Evolutionary conservation across 2,329 filamentous ascomycete genomes (phyloP).

Genomic region (Beauveria sp.): DNA sequence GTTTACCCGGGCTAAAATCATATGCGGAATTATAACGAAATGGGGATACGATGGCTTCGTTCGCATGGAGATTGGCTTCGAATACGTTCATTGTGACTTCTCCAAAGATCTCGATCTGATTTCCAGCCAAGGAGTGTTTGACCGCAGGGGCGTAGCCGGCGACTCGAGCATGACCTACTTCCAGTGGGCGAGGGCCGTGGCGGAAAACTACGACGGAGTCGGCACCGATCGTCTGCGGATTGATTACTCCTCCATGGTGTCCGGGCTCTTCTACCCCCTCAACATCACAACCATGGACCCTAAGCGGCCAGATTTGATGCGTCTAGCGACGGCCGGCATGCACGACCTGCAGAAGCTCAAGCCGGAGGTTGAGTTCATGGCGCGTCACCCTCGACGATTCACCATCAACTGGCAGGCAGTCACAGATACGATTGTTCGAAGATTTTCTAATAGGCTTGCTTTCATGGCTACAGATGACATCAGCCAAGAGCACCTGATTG

Average conservation of each 20-base stretch:
- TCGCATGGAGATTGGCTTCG: constrained; percentile 63
- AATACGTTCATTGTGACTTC: constrained; percentile 63
- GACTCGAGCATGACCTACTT: constrained; percentile 23
- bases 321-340: constrained; percentile 22
- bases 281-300: constrained; percentile 38
- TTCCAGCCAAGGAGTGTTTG: constrained; percentile 21
- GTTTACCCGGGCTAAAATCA: constrained; percentile 38
- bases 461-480: constrained; percentile 26
- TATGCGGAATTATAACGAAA: constrained; percentile 46
- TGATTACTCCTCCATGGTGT: constrained; percentile 44
- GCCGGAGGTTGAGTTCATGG: constrained; percentile 35
- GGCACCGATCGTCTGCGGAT: constrained; percentile 32
- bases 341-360: constrained; percentile 29
- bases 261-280: constrained; percentile 41
- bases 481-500: constrained; percentile 23
- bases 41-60: constrained; percentile 59
- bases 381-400: constrained; percentile 24
- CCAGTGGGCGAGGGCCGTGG: constrained; percentile 33
- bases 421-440: constrained; percentile 55
- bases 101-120: constrained; percentile 31
- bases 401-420: constrained; percentile 57
- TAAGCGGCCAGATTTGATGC: constrained; percentile 24
- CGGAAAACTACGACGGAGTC: constrained; percentile 38
- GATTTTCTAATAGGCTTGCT: constrained; percentile 50
- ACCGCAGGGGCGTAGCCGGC: constrained; percentile 15